phyloP scores from a whole-genome alignment of 371 early-diverging fungal genomes.

The Rhizomucor pusillus region DNA sequence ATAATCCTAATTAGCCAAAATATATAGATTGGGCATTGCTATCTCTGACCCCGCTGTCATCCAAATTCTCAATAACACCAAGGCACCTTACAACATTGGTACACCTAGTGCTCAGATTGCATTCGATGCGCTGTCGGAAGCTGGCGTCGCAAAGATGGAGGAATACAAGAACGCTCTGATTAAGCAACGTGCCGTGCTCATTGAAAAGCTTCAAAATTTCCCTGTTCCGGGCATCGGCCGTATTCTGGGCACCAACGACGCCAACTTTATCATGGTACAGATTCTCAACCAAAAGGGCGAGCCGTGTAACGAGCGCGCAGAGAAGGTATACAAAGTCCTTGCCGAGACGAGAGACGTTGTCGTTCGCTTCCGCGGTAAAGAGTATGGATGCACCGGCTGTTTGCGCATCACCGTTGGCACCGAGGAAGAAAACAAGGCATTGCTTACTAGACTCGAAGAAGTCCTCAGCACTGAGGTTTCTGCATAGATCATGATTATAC shows the following conservation, averaged over 20 bases:
- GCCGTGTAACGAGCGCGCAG: constrained; percentile 74
- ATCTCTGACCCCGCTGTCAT: constrained; percentile 79
- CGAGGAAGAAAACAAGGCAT: constrained; percentile 68
- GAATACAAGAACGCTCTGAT: constrained; percentile 54
- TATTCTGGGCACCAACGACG: constrained; percentile 84
- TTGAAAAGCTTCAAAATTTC: constrained; percentile 50
- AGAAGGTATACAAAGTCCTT: constrained; percentile 73
- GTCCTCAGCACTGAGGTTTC: constrained; percentile 23
- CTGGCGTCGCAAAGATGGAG: constrained; percentile 71
- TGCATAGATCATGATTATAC: no score
- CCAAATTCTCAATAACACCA: constrained; percentile 88
- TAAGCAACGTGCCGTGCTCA: constrained; percentile 62
- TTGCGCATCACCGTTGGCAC: constrained; percentile 94
- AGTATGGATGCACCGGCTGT: constrained; percentile 90
- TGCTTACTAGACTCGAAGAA: constrained; percentile 46
- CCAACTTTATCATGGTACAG: constrained; percentile 92
- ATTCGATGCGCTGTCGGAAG: constrained; percentile 69
- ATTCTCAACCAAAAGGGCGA: constrained; percentile 56
- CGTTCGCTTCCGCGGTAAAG: constrained; percentile 90
- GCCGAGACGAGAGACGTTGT: constrained; percentile 86
- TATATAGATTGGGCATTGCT: constrained; percentile 85
- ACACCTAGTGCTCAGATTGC: constrained; percentile 83
- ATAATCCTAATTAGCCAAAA: background rate
- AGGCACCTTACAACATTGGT: constrained; percentile 97
- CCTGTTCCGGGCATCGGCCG: constrained; percentile 58